Base-by-base conservation (phyloP, 2,329 filamentous ascomycete species). In the Rhynchosporium agropyri region DNA sequence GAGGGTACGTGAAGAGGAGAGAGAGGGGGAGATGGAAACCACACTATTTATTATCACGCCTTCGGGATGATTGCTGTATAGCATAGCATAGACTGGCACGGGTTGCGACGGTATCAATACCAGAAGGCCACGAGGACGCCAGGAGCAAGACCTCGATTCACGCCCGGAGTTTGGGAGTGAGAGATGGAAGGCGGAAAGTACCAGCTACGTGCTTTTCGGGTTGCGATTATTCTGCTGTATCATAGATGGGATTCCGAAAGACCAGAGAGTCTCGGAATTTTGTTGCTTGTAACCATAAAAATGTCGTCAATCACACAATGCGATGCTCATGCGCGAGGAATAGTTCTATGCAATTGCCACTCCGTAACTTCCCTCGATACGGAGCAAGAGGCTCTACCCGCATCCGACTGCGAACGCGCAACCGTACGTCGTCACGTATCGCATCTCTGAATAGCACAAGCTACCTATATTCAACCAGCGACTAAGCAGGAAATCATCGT, bases 1-100 rank as follows among this genome's bases (percentile, higher is more conserved):
- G 56, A 63, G n/a, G 68, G 68, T 13, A 67, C 68, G 10, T 69
- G 67, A 69, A 45, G 20, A 20, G 56, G 43, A n/a, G 53, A n/a
- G 42, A 6, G 40, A 48, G 13, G 13, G 13, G n/a, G 38, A 33
- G 40, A 26, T 12, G 13, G 49, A 38, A 59, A 20, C 20, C 38
- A 54, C 28, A 42, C 20, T 15, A 54, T 40, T 28, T 20, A 54
- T 40, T 36, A 54, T 26, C 51, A 54, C 36, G 15, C 36, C 13
- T 42, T 28, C 15, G 36, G 36, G 38, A 28, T 54, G 51, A 54
- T 20, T 40, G 33, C 51, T 54, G 12, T 36, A 42, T 40, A 54
- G 36, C 20, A 57, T 36, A 46, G 20, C 51, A 42, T 40, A 40
- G 36, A 3, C 26, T 36, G 31, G 54, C 43, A 57, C 42, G 28